Evolutionary conservation across 192 early-diverging fungal species (phyloP), one percentile per base, ranked within the genome.

Genomic region (Coemansia sp.): DNA sequence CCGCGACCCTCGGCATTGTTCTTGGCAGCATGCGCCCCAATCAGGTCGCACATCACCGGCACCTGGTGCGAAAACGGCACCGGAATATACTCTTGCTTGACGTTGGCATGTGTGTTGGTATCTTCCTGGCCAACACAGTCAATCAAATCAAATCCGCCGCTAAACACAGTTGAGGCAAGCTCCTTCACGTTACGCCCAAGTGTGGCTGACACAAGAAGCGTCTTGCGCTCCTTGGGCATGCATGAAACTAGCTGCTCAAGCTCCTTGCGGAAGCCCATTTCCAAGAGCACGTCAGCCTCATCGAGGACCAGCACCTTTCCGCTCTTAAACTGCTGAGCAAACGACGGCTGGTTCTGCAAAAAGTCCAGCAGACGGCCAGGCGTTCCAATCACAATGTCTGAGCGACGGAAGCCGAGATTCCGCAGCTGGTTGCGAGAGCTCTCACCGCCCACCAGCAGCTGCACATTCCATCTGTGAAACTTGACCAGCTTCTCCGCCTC

Each of bases 181-280:
- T 73, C 65, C 54, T 74, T 65, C 73, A 98, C 91, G 57, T 88
- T 84, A 6, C 44, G 38, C 5, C 90, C 88, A 10, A 98, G 79
- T 6, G 97, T 99, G 15, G 97, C 97, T 4, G 93, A 96, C 73
- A 96, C 96, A 68, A 99, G 87, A 68, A 94, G 85, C 1, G 94
- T 96, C 71, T 93, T 88, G 47, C 95, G 89, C 9, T 91, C 62
- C 19, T 55, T 22, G 5, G 95, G 91, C 15, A 93, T 67, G 1
- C 68, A 40, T 0, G 59, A 51, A 4, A 86, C 61, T 66, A 97
- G 93, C 21, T 75, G 67, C 46, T 93, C 84, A 37, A 99, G 81
- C 67, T 94, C 92, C 19, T 85, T 81, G 66, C 90, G 91, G 81
- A 97, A 97, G 7, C 95, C 95, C 90, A 95, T 91, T 47, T 99